These are phyloP conservation scores for Cercospora sp. DNA, from an alignment of 2,329 filamentous ascomycete genomes.

Conservation along the genomic window DNA sequence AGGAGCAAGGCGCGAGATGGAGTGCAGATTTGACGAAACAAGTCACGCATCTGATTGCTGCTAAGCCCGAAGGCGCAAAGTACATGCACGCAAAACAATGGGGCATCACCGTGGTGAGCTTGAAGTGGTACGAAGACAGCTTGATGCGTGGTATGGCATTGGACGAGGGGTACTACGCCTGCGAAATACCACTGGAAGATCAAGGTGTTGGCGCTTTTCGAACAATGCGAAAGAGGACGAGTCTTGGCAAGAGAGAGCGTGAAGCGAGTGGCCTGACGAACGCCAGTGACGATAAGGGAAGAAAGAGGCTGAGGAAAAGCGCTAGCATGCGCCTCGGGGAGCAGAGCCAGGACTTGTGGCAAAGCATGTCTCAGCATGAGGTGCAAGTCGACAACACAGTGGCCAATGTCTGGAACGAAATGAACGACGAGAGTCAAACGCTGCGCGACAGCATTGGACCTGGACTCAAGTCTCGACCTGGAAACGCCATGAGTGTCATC, in stretches of 20 bases:
- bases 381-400: conserved; percentile 26
- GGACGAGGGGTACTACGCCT: conserved; percentile 83
- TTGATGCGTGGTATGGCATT: conserved; percentile 84
- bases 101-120: conserved; percentile 74
- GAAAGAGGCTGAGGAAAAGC: conserved; percentile 81
- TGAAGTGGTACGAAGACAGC: conserved; percentile 85
- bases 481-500: not conserved
- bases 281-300: conserved; percentile 46
- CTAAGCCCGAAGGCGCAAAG: conserved; percentile 79
- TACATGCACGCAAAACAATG: conserved; percentile 84
- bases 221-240: conserved; percentile 43
- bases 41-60: conserved; percentile 85
- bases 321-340: conserved; percentile 80
- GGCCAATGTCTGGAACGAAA: conserved; percentile 30
- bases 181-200: conserved; percentile 65
- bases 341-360: conserved; percentile 85
- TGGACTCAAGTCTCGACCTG: not conserved
- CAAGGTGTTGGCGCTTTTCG: conserved; percentile 73
- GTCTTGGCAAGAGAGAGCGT: conserved; percentile 61
- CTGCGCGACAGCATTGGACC: conserved; percentile 13
- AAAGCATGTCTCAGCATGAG: conserved; percentile 67
- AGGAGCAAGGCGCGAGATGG: conserved; percentile 75
- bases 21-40: conserved; percentile 81
- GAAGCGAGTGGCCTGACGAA: conserved; percentile 38
- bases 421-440: conserved; percentile 25